Evolutionary conservation across 1,139 yeast genomes (phyloP), one percentile per base, ranked within the genome.

Genomic region (Magnusiomyces paraingens): DNA sequence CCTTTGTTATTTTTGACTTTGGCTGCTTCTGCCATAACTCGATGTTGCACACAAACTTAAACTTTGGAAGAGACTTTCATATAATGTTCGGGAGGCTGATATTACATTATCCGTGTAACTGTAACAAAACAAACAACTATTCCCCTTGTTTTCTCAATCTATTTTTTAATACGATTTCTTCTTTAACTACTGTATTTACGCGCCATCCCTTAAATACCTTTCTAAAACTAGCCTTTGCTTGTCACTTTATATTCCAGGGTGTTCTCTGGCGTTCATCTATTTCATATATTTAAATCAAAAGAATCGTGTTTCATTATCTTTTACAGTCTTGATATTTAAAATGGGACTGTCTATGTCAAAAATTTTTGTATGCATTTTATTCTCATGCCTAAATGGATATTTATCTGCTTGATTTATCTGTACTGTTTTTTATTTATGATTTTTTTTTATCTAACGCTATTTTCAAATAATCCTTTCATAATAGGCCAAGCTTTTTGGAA

Each of bases 271-370:
- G 4, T 26, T 26, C 8, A 26, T 4, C 32, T 26, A 15, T 42
- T 26, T 26, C 8, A 26, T 4, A 4, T 26, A 15, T 42, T 22
- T 22, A 42, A 42, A 42, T 29, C 46, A 42, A 18, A 42, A 42
- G 32, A 42, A 40, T n/a, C 44, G 3, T n/a, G 21, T 11, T 17
- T 15, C 44, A n/a, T 40, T 40, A 15, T 40, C 11, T 40, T 17
- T n/a, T 11, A 40, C 43, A 40, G 20, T 40, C 18, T 49, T 38
- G 40, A 49, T 49, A 40, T 22, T 36, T 32, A 51, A 56, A 40
- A 77, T 77, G 81, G 81, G 81, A 47, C 68, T 70, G 61, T 75
- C 80, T 14, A 71, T 77, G 60, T 77, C 80, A 6, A 76, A 71
- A 59, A 69, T 75, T 46, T 63, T 76, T 65, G 74, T 70, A 58